Conservation (phyloP, 2,329 filamentous ascomycete genomes). For the Colletotrichum gigasporum region DNA sequence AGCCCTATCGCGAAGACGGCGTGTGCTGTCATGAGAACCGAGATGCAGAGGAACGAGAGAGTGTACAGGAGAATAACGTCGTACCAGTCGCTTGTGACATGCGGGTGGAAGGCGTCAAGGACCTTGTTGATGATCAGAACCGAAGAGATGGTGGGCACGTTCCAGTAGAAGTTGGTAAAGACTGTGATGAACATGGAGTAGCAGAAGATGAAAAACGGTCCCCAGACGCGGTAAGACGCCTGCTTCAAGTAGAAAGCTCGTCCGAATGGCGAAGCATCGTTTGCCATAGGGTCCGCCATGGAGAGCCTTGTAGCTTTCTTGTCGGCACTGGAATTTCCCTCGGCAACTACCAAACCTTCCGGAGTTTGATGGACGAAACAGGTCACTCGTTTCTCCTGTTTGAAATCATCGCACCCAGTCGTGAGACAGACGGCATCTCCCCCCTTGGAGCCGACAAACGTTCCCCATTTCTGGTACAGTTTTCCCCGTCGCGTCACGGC, state of each 20-base stretch:
- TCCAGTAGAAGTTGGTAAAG: constrained; percentile 60
- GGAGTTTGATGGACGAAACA: constrained; percentile 33
- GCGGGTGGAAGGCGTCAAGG: constrained; percentile 36
- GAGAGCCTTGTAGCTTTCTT: not conserved
- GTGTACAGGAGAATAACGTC: constrained; percentile 49
- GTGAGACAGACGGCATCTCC: constrained; percentile 58
- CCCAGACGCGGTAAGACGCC: constrained; percentile 60
- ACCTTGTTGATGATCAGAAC: constrained; percentile 54
- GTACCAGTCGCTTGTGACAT: constrained; percentile 36
- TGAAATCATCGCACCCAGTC: constrained; percentile 17
- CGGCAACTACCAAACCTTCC: not conserved
- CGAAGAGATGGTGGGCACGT: constrained; percentile 55
- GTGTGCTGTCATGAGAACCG: constrained; percentile 52
- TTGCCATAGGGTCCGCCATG: not conserved
- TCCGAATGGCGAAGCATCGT: constrained; percentile 57
- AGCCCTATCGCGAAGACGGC: constrained; percentile 52
- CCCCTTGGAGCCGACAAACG: constrained; percentile 62
- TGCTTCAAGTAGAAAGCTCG: constrained; percentile 63
- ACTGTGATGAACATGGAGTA: constrained; percentile 59
- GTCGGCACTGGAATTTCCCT: constrained; percentile 8
- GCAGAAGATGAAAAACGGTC: constrained; percentile 56
- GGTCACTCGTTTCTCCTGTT: constrained; percentile 18
- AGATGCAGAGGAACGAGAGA: constrained; percentile 50
- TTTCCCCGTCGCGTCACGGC: constrained; percentile 57
- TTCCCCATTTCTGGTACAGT: constrained; percentile 53